These are phyloP conservation scores for Mentha longifolia DNA, from an alignment of 257 asterid genomes.

Conservation along the genomic window DNA sequence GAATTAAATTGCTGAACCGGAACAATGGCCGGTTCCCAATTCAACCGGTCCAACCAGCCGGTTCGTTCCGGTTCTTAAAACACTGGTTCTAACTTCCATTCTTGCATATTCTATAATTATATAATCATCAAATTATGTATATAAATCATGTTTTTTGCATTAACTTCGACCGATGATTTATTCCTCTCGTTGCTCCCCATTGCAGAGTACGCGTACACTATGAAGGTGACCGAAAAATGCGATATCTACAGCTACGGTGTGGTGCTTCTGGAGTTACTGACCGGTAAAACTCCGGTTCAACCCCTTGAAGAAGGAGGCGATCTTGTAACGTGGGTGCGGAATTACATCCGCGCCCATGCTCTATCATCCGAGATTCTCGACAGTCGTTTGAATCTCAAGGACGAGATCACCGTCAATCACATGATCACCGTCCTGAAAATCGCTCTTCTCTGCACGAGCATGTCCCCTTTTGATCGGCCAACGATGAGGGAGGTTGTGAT, in stretches of 20 bases:
- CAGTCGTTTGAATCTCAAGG: constrained; percentile 57
- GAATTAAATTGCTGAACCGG: no score
- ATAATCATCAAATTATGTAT: neutral
- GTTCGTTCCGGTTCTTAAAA: no score
- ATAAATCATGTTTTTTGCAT: neutral
- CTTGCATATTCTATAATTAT: neutral
- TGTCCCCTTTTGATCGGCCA: constrained; percentile 80
- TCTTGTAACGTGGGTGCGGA: constrained; percentile 72
- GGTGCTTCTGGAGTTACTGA: constrained; percentile 80
- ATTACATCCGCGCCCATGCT: constrained; percentile 57
- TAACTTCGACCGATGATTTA: neutral
- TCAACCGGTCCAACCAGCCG: no score
- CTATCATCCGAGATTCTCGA: constrained; percentile 71
- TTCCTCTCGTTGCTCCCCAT: neutral
- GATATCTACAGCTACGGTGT: constrained; percentile 92
- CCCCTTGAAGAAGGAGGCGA: constrained; percentile 88
- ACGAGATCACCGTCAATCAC: constrained; percentile 57
- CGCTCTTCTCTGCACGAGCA: constrained; percentile 80
- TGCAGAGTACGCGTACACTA: constrained; percentile 90
- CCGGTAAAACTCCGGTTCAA: constrained; percentile 91
- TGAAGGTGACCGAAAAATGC: constrained; percentile 92
- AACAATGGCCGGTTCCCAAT: no score
- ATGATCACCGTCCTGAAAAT: constrained; percentile 75
- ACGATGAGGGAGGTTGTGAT: constrained; percentile 85
- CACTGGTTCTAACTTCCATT: no score